Evolutionary conservation across 2,329 filamentous ascomycete species (phyloP), one percentile per base, ranked within the genome.

Genomic region (Stemphylium vesicarium): DNA sequence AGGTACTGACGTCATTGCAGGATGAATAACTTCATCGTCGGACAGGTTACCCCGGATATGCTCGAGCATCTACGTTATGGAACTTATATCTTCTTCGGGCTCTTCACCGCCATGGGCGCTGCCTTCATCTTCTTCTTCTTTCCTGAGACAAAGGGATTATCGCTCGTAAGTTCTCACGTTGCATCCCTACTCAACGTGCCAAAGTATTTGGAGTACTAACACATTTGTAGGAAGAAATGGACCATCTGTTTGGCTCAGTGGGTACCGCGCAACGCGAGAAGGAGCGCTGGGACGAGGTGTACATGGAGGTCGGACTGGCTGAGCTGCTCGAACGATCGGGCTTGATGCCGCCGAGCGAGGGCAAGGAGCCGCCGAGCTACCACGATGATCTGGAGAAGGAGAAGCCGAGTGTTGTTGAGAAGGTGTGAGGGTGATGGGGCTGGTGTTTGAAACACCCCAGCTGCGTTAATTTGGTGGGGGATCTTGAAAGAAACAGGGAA

Each of bases 221-320:
- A 4, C 12, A 0, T 76, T 91, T 20, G 1, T 16, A 47, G 1
- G 82, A 84, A 60, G 81, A 85, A 63, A 80, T 85, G 83, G 88
- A 90, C 62, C 79, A 87, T 18, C 80, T 90, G 36, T 89, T 90
- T 61, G 86, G 86, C n/a, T 85, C 82, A 4, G 83, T 85, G 59
- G 87, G 88, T 12, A 82, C 84, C 1, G 88, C 88, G 0, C 81
- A 84, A 47, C 85, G 86, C 3, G 88, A 91, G 64, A 80, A 83
- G 41, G 86, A 89, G 73, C 83, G 88, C 16, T 90, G 91, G 86
- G 82, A 82, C 8, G 85, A 88, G 71, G 90, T 92, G 64, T 88
- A 90, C 69, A 76, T 78, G 31, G 88, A 90, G 64, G 86, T 92
- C 60, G 89, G 89, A 0, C 78, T 92, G 48, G 75, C 79, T 7